Conservation (phyloP, 441 rosid species). For the Brassica hybrid region DNA sequence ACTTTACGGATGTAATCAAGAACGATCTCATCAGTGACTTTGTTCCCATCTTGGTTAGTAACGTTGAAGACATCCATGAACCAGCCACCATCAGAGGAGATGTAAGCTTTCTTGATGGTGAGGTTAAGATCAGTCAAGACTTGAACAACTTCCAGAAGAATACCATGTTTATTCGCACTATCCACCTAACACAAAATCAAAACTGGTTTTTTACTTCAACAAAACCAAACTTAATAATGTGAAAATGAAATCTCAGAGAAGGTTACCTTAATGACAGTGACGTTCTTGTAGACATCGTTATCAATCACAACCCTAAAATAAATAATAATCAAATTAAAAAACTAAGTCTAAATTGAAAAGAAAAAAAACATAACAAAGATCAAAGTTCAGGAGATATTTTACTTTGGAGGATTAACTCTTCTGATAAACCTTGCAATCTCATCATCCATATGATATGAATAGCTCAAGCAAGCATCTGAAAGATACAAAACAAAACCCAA, state of each 20-base stretch:
- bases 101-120: constrained; percentile 81
- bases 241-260: constrained; percentile 3
- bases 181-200: constrained; percentile 61
- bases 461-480: constrained; percentile 41
- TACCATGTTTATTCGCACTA: constrained; percentile 87
- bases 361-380: not conserved
- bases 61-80: constrained; percentile 93
- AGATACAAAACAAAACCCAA: not conserved
- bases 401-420: constrained; percentile 69
- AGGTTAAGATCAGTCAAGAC: constrained; percentile 88
- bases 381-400: not conserved
- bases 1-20: constrained; percentile 79
- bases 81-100: constrained; percentile 96
- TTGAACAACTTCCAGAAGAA: constrained; percentile 91
- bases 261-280: constrained; percentile 65
- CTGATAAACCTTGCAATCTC: constrained; percentile 75
- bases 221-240: constrained; percentile 3
- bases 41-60: constrained; percentile 81
- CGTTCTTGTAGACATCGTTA: constrained; percentile 75
- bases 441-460: constrained; percentile 56
- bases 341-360: not conserved
- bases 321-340: constrained; percentile 16
- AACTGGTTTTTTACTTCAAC: not conserved
- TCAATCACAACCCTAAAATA: constrained; percentile 72
- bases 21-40: constrained; percentile 65